phyloP scores from a whole-genome alignment of 2,329 filamentous ascomycete genomes.

The Fusarium ramigenum region DNA sequence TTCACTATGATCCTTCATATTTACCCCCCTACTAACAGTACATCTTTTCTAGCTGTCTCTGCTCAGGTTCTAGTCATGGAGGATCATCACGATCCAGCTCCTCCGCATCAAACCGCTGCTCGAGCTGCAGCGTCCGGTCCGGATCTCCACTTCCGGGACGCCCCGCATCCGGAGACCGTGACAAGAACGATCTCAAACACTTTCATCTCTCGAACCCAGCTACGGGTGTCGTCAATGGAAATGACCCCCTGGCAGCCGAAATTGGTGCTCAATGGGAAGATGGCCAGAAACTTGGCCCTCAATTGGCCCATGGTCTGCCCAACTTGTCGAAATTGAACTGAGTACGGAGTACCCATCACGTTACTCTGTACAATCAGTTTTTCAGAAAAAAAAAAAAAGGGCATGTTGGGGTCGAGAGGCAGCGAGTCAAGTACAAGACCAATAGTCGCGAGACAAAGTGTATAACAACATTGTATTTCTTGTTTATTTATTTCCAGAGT shows the following conservation, averaged over 20 bases:
- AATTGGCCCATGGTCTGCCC: neutral
- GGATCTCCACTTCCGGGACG: neutral
- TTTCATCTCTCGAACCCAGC: neutral
- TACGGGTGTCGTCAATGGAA: neutral
- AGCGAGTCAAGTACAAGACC: neutral
- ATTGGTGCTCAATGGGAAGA: neutral
- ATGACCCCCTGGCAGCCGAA: neutral
- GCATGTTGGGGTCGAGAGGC: neutral
- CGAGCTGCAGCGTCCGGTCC: neutral
- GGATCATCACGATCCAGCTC: neutral
- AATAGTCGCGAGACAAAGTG: constrained; percentile 7
- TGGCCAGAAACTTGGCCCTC: neutral
- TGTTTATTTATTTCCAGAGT: neutral
- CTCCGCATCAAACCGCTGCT: neutral
- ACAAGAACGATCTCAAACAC: neutral
- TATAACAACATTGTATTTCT: neutral
- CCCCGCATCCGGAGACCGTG: neutral
- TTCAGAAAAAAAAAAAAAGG: neutral
- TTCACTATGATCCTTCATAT: neutral
- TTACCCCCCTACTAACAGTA: neutral
- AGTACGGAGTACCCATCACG: neutral
- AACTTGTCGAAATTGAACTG: neutral
- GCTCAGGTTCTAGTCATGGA: neutral
- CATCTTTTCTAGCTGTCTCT: neutral
- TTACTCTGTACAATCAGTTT: neutral